Evolutionary conservation across 345 rosid species (phyloP).

Genomic region (Citrus maxima): DNA sequence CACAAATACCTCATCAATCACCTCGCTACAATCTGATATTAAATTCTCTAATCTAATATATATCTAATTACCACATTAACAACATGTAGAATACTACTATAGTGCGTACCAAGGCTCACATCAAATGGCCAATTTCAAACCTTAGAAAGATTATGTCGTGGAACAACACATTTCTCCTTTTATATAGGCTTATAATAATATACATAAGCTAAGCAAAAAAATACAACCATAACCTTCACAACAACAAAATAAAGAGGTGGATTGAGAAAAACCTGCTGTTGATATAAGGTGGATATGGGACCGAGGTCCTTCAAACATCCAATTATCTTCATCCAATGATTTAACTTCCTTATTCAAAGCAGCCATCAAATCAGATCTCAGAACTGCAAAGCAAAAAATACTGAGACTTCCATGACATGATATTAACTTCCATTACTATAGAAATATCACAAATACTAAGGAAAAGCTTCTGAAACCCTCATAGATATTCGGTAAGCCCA

Average conservation of each 20-base stretch:
- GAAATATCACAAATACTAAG: not conserved
- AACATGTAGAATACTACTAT: not conserved
- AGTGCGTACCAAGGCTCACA: not conserved
- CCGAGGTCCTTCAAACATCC: conserved; percentile 94
- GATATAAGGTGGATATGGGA: conserved; percentile 77
- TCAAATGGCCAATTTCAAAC: not conserved
- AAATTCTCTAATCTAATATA: not conserved
- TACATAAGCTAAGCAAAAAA: not conserved
- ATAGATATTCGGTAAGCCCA: not conserved
- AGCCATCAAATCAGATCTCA: conserved; percentile 75
- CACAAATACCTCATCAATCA: too few relatives aligned
- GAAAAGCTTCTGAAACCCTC: not conserved
- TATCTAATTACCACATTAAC: not conserved
- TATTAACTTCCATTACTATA: not conserved
- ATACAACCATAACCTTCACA: not conserved
- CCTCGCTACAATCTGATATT: not conserved
- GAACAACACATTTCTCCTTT: not conserved
- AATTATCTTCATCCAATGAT: conserved; percentile 85
- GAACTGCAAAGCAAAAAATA: conserved; percentile 38
- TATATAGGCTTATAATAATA: not conserved
- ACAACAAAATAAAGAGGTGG: not conserved
- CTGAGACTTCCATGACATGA: not conserved
- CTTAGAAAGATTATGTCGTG: not conserved
- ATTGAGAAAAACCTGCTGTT: conserved; percentile 52
- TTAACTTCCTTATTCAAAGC: conserved; percentile 75